A percentile compares a stretch with the other conserved stretches of the same genome.
phyloP scores from a whole-genome alignment of 441 rosid genomes.

The Viola pubescens region DNA sequence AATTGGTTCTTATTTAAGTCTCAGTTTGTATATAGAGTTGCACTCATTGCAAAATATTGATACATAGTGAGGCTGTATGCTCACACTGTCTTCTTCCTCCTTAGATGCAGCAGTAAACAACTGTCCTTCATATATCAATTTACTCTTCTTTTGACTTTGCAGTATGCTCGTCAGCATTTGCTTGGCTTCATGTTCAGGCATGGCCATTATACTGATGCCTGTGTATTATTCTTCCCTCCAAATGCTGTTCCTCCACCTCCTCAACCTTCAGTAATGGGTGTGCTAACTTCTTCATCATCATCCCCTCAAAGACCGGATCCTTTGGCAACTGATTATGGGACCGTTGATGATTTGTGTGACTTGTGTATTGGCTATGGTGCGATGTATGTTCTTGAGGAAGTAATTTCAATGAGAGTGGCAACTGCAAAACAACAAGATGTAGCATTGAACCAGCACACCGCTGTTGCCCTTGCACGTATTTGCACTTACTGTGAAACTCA shows the following conservation, averaged over 20 bases:
- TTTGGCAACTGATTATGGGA: conserved; percentile 89
- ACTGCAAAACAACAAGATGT: conserved; percentile 53
- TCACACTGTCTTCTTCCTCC: neutral
- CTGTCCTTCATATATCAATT: neutral
- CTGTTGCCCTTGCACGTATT: conserved; percentile 68
- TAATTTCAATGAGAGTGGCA: conserved; percentile 59
- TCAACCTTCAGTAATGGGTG: conserved; percentile 55
- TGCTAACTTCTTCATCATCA: conserved; percentile 63
- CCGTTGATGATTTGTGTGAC: conserved; percentile 82
- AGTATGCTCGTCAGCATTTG: conserved; percentile 90
- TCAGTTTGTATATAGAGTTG: neutral
- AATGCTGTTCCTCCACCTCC: conserved; percentile 66
- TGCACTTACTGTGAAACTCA: conserved; percentile 84
- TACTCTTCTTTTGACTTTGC: conserved; percentile 28
- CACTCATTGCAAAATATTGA: neutral
- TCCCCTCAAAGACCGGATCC: conserved; percentile 95
- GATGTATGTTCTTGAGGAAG: conserved; percentile 79
- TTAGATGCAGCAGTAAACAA: neutral
- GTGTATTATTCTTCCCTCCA: conserved; percentile 77
- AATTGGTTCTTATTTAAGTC: neutral
- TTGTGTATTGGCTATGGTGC: conserved; percentile 79
- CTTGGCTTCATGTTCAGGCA: conserved; percentile 89
- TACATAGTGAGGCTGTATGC: neutral
- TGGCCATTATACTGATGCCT: conserved; percentile 81
- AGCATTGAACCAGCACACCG: conserved; percentile 56